Evolutionary conservation across 257 asterid species (phyloP).

Genomic region (Vinca minor): DNA sequence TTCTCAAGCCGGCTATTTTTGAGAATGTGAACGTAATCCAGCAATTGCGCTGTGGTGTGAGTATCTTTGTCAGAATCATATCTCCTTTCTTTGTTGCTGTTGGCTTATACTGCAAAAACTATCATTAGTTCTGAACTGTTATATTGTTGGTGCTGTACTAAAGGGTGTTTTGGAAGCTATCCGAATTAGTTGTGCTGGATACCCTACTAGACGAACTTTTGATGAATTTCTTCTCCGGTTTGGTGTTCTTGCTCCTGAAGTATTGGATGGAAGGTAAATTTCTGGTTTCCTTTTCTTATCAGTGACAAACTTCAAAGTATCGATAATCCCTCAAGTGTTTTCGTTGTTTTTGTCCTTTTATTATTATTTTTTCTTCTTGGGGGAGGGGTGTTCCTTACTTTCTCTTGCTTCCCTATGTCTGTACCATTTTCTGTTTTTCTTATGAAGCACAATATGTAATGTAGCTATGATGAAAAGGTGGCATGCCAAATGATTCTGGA

Average conservation of each 20-base stretch:
- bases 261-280: conserved; percentile 57
- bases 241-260: conserved; percentile 91
- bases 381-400: not conserved
- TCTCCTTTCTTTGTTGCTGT: conserved; percentile 14
- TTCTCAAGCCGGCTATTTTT: conserved; percentile 87
- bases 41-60: conserved; percentile 98
- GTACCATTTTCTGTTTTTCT: conserved; percentile 2
- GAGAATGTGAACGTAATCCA: conserved; percentile 86
- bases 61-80: conserved; percentile 30
- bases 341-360: too few relatives aligned
- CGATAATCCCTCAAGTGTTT: too few relatives aligned
- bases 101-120: not conserved
- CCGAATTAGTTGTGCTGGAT: conserved; percentile 98
- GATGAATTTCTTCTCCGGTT: conserved; percentile 96
- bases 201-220: conserved; percentile 94
- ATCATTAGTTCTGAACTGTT: not conserved
- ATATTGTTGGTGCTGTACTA: conserved; percentile 8
- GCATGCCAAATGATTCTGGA: conserved; percentile 83
- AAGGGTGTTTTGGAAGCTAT: conserved; percentile 99
- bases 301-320: not conserved
- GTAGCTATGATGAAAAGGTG: conserved; percentile 80
- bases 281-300: conserved; percentile 10
- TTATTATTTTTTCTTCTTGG: too few relatives aligned
- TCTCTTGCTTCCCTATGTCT: conserved; percentile 4
- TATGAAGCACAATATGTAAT: conserved; percentile 10